A percentile compares a stretch with the other conserved stretches of the same genome.
These are phyloP conservation scores for Pythium scleroteichum DNA, from an alignment of 352 stramenopile genomes.

Conservation along the genomic window DNA sequence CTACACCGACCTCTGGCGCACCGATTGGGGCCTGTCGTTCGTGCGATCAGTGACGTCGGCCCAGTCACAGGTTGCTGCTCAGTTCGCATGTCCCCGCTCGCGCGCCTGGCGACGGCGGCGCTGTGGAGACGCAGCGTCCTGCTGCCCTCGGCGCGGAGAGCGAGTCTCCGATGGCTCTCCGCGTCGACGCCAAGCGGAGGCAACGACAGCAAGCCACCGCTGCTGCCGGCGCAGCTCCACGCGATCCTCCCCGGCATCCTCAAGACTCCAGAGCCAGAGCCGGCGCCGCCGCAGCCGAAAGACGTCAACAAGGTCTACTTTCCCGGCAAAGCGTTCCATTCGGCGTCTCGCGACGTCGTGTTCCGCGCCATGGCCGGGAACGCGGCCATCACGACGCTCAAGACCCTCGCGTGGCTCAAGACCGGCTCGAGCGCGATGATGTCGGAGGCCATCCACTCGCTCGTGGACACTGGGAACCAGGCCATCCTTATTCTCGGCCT, in stretches of 20 bases:
- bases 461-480: slow-evolving; percentile 98
- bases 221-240: slow-evolving; percentile 1
- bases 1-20: no score
- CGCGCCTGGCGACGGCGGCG: background rate
- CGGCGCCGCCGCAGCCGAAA: slow-evolving; percentile 53
- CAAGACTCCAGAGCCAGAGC: slow-evolving; percentile 22
- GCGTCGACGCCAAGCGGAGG: no score
- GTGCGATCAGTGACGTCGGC: no score
- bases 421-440: slow-evolving; percentile 96
- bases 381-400: slow-evolving; percentile 91
- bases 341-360: slow-evolving; percentile 77
- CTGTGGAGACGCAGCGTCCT: no score
- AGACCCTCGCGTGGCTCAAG: slow-evolving; percentile 90
- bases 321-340: slow-evolving; percentile 74
- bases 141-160: no score
- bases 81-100: background rate
- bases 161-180: slow-evolving; percentile 6
- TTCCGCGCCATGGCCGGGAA: slow-evolving; percentile 93
- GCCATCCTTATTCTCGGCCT: slow-evolving; percentile 87
- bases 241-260: no score
- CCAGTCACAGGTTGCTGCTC: no score
- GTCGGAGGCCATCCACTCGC: slow-evolving; percentile 96
- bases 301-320: slow-evolving; percentile 89
- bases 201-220: background rate
- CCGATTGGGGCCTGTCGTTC: no score